phyloP scores from a whole-genome alignment of 257 asterid genomes.

The Ilex aquifolium region DNA sequence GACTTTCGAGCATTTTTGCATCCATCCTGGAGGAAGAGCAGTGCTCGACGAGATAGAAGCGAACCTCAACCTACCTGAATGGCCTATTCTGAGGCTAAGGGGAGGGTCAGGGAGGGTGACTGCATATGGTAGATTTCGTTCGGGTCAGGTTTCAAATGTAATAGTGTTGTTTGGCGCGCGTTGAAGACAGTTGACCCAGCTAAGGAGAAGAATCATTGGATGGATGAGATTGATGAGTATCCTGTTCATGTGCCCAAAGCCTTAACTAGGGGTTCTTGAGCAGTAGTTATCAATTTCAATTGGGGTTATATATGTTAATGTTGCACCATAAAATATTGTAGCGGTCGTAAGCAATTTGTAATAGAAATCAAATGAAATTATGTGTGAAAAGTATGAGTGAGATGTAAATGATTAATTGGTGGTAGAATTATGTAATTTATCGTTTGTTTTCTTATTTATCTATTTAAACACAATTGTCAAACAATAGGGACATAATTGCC shows the following conservation, averaged over 20 bases:
- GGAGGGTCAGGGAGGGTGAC: constrained; percentile 42
- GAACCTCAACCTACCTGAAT: constrained; percentile 34
- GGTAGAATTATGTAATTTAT: no score
- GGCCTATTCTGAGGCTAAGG: constrained; percentile 46
- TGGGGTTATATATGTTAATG: no score
- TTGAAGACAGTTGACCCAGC: constrained; percentile 35
- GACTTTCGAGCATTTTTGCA: constrained; percentile 47
- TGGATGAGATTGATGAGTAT: constrained; percentile 44
- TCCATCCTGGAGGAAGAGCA: constrained; percentile 48
- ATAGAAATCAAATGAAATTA: no score
- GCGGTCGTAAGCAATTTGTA: no score
- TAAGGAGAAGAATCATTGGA: constrained; percentile 49
- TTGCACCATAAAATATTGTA: no score
- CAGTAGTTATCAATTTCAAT: no score
- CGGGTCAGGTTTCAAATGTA: constrained; percentile 54
- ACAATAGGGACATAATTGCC: no score
- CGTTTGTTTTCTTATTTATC: no score
- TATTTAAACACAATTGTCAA: no score
- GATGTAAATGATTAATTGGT: no score
- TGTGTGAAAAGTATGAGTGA: no score
- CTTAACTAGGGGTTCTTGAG: no score
- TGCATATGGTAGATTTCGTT: constrained; percentile 50
- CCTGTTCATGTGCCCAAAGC: constrained; percentile 33
- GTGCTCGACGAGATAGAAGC: constrained; percentile 43
- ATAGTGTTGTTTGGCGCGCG: constrained; percentile 49